Evolutionary conservation across 176 grass and related monocot genomes (phyloP), one percentile per base, ranked within the genome.

Genomic region (Alopecurus myosuroides): DNA sequence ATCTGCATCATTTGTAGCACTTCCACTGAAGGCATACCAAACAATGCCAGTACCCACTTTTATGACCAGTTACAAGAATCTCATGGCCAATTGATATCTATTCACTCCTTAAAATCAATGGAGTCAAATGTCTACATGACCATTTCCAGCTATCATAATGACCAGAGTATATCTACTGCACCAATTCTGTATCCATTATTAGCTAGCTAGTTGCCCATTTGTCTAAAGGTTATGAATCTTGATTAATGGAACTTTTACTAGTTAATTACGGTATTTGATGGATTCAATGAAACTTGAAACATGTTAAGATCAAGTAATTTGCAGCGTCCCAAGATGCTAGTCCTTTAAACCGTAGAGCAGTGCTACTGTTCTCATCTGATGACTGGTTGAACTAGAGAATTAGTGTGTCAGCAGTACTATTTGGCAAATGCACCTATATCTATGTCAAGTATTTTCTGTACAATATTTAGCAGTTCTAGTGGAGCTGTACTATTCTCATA

Each of bases 281-380:
- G 87, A 84, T 88, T 88, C 55, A 84, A 75, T 88, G 65, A n/a
- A 83, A 88, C 64, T n/a, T n/a, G n/a, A n/a, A n/a, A n/a, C n/a
- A 88, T 82, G 51, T 82, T 25, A 35, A 84, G 70, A 62, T 64
- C 12, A 82, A 25, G 42, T 70, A 42, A 63, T 81, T 34, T 82
- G 45, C 37, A 77, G 69, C 60, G 83, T 82, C 45, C 83, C 78
- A 77, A 86, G 78, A 85, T 82, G 57, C 41, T 76, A 82, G 79
- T 30, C 73, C 72, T 71, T 60, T 48, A 49, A 49, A 75, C 76
- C 60, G 70, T 85, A 78, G 5, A 40, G 0, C 29, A 34, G 29
- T 51, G 71, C 12, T 7, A 20, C 30, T 76, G 77, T 81, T 85
- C 70, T 77, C 85, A 89, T 61, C 70, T 40, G 77, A 49, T 33